These are phyloP conservation scores for Phoma sp. DNA, from an alignment of 2,329 filamentous ascomycete genomes.

Conservation along the genomic window DNA sequence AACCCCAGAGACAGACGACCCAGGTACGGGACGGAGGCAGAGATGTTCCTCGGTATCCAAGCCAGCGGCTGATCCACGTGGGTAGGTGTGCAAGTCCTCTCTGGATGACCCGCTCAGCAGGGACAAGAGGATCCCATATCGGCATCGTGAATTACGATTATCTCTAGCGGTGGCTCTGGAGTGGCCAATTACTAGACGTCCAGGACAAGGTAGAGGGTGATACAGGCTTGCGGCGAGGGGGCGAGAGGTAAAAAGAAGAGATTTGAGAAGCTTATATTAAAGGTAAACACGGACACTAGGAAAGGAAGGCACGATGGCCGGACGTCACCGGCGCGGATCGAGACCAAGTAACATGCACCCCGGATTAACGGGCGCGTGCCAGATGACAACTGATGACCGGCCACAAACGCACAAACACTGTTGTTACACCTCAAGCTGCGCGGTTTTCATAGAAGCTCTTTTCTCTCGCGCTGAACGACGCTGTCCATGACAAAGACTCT, in stretches of 20 bases:
- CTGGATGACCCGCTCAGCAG: slow-evolving; percentile 39
- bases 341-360: slow-evolving; percentile 27
- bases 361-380: slow-evolving; percentile 26
- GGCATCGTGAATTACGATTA: slow-evolving; percentile 21
- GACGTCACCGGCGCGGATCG: slow-evolving; percentile 24
- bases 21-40: slow-evolving; percentile 33
- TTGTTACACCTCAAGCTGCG: not conserved
- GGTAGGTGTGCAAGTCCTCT: slow-evolving; percentile 60
- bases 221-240: not conserved
- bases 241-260: slow-evolving; percentile 12
- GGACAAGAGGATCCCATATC: slow-evolving; percentile 35
- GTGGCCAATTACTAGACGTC: not conserved
- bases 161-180: not conserved
- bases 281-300: slow-evolving; percentile 22
- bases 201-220: not conserved
- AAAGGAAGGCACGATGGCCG: slow-evolving; percentile 22
- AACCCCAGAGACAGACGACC: slow-evolving; percentile 51
- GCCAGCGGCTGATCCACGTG: slow-evolving; percentile 68
- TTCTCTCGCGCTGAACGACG: not conserved
- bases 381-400: slow-evolving; percentile 7
- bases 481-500: not conserved
- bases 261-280: slow-evolving; percentile 17
- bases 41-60: slow-evolving; percentile 54
- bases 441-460: not conserved
- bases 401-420: not conserved